A percentile compares a stretch with the other conserved stretches of the same genome.
phyloP scores from a whole-genome alignment of 2,329 filamentous ascomycete species.

The Orbilia javanica region DNA sequence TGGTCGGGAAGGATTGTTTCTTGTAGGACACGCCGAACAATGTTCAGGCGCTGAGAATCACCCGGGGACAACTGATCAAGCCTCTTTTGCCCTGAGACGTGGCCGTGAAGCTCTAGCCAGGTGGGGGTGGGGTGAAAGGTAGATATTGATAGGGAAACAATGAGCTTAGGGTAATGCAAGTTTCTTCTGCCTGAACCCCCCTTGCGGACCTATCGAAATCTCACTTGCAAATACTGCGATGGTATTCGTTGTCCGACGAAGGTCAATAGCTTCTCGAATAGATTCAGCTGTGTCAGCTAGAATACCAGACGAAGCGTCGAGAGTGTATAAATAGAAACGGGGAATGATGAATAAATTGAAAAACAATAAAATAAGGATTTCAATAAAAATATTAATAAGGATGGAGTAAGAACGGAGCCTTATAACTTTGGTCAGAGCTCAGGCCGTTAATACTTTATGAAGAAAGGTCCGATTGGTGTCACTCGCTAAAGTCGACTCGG shows the following conservation, averaged over 20 bases:
- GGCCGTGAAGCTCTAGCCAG: conserved; percentile 53
- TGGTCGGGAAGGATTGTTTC: conserved; percentile 58
- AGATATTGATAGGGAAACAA: conserved; percentile 55
- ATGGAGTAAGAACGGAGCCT: conserved; percentile 40
- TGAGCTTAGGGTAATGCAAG: conserved; percentile 49
- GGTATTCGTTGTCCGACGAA: conserved; percentile 57
- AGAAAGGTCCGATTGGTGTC: conserved; percentile 58
- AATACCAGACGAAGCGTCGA: conserved; percentile 37
- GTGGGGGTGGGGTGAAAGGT: conserved; percentile 34
- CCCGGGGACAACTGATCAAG: conserved; percentile 53
- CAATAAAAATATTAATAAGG: conserved; percentile 30
- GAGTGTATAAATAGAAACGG: conserved; percentile 56
- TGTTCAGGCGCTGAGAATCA: conserved; percentile 40
- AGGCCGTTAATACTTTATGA: conserved; percentile 45
- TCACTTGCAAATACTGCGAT: conserved; percentile 40
- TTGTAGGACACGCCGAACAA: conserved; percentile 56
- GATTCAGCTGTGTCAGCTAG: conserved; percentile 58
- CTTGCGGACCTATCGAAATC: conserved; percentile 49
- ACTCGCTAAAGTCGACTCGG: conserved; percentile 45
- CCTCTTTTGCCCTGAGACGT: conserved; percentile 57
- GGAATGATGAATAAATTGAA: conserved; percentile 20
- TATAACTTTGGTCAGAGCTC: conserved; percentile 50
- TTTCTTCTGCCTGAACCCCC: conserved; percentile 51
- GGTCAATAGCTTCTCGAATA: conserved; percentile 58
- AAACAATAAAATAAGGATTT: conserved; percentile 27